Evolutionary conservation across 2,329 filamentous ascomycete genomes (phyloP).

Genomic region (Botrytis paeoniae): DNA sequence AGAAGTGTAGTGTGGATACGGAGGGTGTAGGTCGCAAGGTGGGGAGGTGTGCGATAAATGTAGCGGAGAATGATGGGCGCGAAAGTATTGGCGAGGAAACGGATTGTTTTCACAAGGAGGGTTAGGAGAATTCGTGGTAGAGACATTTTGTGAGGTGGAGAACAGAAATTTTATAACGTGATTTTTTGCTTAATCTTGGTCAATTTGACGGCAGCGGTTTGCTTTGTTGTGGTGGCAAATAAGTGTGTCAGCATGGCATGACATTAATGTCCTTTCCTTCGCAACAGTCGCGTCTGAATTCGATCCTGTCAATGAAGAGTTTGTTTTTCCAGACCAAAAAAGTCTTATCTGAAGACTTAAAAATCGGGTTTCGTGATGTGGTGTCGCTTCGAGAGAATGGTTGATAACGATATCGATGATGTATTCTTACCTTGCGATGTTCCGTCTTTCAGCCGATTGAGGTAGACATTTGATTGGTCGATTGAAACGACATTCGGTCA

Average conservation of each 20-base stretch:
- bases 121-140: conserved; percentile 13
- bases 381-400: not conserved
- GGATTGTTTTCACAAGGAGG: conserved; percentile 9
- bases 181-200: not conserved
- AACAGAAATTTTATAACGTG: not conserved
- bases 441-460: not conserved
- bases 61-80: conserved; percentile 9
- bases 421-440: not conserved
- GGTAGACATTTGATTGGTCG: not conserved
- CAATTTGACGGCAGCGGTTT: not conserved
- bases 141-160: not conserved
- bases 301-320: not conserved
- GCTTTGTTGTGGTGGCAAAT: not conserved
- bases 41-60: not conserved
- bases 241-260: not conserved
- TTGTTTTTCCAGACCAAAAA: not conserved
- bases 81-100: conserved; percentile 8
- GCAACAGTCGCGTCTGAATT: not conserved
- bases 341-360: not conserved
- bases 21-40: conserved; percentile 1
- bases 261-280: not conserved
- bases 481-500: not conserved
- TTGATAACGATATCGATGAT: not conserved
- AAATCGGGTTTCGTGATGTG: not conserved
- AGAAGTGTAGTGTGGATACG: not conserved